Evolutionary conservation across 2,329 filamentous ascomycete genomes (phyloP).

Genomic region (Diplocarpon rosae): DNA sequence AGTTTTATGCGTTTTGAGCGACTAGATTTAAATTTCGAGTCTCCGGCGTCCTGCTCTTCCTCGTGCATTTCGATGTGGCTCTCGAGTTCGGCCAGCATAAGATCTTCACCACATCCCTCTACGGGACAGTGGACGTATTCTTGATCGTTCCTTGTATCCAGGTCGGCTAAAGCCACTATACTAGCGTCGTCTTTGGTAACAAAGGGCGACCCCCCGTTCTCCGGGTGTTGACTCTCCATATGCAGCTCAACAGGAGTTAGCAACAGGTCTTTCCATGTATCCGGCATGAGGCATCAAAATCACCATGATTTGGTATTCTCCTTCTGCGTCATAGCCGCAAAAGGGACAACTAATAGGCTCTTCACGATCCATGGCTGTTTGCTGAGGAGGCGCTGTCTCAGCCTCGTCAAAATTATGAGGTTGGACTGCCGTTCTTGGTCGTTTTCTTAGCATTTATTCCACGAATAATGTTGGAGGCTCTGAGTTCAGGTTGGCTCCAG

Average conservation of each 20-base stretch:
- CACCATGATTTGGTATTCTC: slow-evolving; percentile 31
- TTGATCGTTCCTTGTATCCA: slow-evolving; percentile 20
- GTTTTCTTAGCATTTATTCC: neutral
- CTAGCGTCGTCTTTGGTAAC: slow-evolving; percentile 23
- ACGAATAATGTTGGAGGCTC: neutral
- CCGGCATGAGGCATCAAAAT: slow-evolving; percentile 10
- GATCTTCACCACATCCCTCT: slow-evolving; percentile 48
- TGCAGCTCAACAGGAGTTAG: neutral
- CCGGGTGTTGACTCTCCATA: slow-evolving; percentile 25
- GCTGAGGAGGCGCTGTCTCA: neutral
- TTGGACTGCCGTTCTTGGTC: neutral
- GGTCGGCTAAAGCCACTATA: slow-evolving; percentile 12
- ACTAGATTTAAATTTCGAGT: slow-evolving; percentile 8
- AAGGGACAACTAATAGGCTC: slow-evolving; percentile 29
- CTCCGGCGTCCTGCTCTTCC: slow-evolving; percentile 14
- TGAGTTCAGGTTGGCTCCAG: neutral
- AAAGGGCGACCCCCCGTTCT: slow-evolving; percentile 26
- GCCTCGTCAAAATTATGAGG: slow-evolving; percentile 6
- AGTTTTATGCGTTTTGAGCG: slow-evolving; percentile 11
- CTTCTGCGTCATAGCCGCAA: slow-evolving; percentile 28
- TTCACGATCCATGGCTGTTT: slow-evolving; percentile 14
- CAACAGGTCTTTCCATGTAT: neutral
- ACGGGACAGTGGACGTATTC: slow-evolving; percentile 42
- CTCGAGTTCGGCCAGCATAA: slow-evolving; percentile 41
- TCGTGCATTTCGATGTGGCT: slow-evolving; percentile 49